Evolutionary conservation across 2,329 filamentous ascomycete genomes (phyloP), one percentile per base, ranked within the genome.

Genomic region (Parastagonospora avenae): DNA sequence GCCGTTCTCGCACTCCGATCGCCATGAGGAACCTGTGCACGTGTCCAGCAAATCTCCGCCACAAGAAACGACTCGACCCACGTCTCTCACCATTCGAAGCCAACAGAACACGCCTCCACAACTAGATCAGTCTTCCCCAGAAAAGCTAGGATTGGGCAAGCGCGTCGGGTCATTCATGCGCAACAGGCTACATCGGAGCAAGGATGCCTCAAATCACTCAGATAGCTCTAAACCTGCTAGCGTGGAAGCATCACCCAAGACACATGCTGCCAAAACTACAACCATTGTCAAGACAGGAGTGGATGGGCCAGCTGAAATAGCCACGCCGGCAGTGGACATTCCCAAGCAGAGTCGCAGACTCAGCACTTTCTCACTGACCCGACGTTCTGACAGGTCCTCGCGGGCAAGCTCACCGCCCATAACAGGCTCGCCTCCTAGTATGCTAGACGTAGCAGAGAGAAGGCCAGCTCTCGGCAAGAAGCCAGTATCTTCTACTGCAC

Each of bases 321-420:
- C 65, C 27, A 52, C 59, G 10, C 59, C 62, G 2, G 58, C 61
- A 4, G 54, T 68, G 11, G 61, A 65, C 19, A 60, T 66, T 30
- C 59, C 63, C 33, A 66, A 59, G 50, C 59, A 54, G 35, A 53
- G 60, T 36, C 55, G 70, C 30, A 59, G 73, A 31, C 54, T 73
- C 16, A 73, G 68, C 48, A 68, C 74, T 3, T 74, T 75, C 41
- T 74, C 74, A 1, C 62, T 74, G 1, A 72, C 74, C 3, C 64
- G 68, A 15, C 71, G 65, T 37, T 72, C 76, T 2, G 71, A 74
- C 35, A 64, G 63, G 28, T 71, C 68, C 2, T 75, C 74, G 7
- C 67, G 67, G 9, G 67, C 68, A 19, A 68, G 70, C 50, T 72
- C 72, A 2, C 74, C 75, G 8, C 69, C 72, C 30, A 45, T 52